phyloP scores from a whole-genome alignment of 2,329 filamentous ascomycete species.

The Laburnicola sp. region DNA sequence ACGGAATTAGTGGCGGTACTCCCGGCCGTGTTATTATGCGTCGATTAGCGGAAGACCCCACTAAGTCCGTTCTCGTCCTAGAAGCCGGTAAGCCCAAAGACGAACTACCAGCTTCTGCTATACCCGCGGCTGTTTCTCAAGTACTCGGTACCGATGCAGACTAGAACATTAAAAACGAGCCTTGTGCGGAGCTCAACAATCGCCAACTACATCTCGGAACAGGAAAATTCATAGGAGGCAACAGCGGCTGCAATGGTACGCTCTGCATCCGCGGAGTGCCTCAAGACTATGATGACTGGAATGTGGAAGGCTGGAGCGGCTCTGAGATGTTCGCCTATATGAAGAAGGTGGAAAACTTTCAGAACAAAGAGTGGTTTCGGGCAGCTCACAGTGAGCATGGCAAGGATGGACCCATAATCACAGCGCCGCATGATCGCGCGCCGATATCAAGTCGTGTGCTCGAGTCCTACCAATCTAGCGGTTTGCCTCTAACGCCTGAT shows the following conservation, averaged over 20 bases:
- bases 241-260: slow-evolving; percentile 56
- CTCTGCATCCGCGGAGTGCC: slow-evolving; percentile 54
- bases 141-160: slow-evolving; percentile 56
- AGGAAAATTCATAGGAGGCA: slow-evolving; percentile 56
- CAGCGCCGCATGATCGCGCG: slow-evolving; percentile 61
- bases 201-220: slow-evolving; percentile 54
- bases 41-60: slow-evolving; percentile 51
- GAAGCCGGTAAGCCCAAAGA: slow-evolving; percentile 48
- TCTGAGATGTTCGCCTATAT: slow-evolving; percentile 62
- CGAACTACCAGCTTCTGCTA: slow-evolving; percentile 14
- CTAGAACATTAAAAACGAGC: slow-evolving; percentile 55
- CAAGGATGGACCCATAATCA: slow-evolving; percentile 55
- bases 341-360: slow-evolving; percentile 61
- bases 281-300: slow-evolving; percentile 61
- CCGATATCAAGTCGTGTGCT: slow-evolving; percentile 61
- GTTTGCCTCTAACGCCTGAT: slow-evolving; percentile 59
- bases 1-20: slow-evolving; percentile 49
- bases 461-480: slow-evolving; percentile 59
- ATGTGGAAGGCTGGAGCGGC: slow-evolving; percentile 58
- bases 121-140: slow-evolving; percentile 43
- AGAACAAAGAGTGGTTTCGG: slow-evolving; percentile 61
- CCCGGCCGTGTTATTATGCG: slow-evolving; percentile 52
- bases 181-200: slow-evolving; percentile 45
- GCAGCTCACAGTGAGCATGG: slow-evolving; percentile 52
- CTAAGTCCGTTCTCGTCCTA: slow-evolving; percentile 50